phyloP scores from a whole-genome alignment of 2,329 filamentous ascomycete species.

The Colletotrichum lini region DNA sequence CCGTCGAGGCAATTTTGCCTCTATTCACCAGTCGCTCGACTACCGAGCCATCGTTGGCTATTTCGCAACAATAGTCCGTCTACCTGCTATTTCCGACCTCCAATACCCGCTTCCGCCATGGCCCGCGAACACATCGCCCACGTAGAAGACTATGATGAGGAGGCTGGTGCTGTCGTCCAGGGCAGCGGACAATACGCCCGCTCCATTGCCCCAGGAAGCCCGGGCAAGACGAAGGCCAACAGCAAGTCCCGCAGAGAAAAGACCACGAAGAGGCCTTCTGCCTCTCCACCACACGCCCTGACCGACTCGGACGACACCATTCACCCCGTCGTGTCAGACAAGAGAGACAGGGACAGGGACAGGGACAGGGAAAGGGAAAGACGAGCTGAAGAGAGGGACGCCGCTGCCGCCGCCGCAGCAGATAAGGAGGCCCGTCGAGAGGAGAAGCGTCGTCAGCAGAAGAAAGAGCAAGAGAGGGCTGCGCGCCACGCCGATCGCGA shows the following conservation, averaged over 20 bases:
- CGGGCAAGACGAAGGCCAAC: slow-evolving; percentile 66
- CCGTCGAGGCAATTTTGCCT: slow-evolving; percentile 41
- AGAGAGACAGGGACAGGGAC: slow-evolving; percentile 52
- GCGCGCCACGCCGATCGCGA: slow-evolving; percentile 46
- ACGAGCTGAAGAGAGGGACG: slow-evolving; percentile 12
- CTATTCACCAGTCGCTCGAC: slow-evolving; percentile 35
- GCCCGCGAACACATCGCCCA: slow-evolving; percentile 56
- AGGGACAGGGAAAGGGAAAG: slow-evolving; percentile 49
- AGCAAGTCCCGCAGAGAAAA: slow-evolving; percentile 63
- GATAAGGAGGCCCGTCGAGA: slow-evolving; percentile 43
- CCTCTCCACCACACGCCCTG: slow-evolving; percentile 52
- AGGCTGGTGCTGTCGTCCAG: slow-evolving; percentile 59
- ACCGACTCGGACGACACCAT: slow-evolving; percentile 62
- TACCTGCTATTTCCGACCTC: slow-evolving; percentile 40
- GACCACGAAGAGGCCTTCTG: slow-evolving; percentile 53
- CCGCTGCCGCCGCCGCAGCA: slow-evolving; percentile 26
- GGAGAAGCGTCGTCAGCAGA: slow-evolving; percentile 44
- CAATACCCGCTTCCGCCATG: slow-evolving; percentile 56
- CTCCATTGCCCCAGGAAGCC: slow-evolving; percentile 59
- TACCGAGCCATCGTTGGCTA: slow-evolving; percentile 17
- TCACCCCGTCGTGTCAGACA: slow-evolving; percentile 52
- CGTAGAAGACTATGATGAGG: slow-evolving; percentile 68
- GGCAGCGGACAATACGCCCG: slow-evolving; percentile 62
- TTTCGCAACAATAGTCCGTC: background rate
- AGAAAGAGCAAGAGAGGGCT: slow-evolving; percentile 47